A percentile compares a stretch with the other conserved stretches of the same genome.
Conservation (phyloP, 371 early-diverging fungal genomes). For the Fennellomyces sp. region DNA sequence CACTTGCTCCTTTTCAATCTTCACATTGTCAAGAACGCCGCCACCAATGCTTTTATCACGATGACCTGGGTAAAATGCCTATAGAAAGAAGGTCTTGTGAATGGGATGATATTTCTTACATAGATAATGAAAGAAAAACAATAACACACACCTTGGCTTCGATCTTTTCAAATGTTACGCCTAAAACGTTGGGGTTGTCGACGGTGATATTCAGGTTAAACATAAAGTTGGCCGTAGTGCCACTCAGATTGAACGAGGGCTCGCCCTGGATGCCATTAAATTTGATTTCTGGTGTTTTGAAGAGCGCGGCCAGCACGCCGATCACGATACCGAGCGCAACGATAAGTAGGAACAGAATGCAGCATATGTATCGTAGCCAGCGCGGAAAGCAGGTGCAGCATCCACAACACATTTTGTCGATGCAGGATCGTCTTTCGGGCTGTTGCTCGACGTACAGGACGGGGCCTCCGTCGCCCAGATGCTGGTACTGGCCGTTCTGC, state of each 20-base stretch:
- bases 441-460: slow-evolving; percentile 4
- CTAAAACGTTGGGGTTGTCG: slow-evolving; percentile 56
- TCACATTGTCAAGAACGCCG: slow-evolving; percentile 42
- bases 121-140: not conserved
- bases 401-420: slow-evolving; percentile 49
- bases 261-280: slow-evolving; percentile 36
- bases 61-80: slow-evolving; percentile 62
- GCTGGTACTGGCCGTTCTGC: slow-evolving; percentile 11
- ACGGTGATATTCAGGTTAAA: slow-evolving; percentile 46
- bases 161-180: slow-evolving; percentile 56
- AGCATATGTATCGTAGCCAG: slow-evolving; percentile 48
- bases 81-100: slow-evolving; percentile 1
- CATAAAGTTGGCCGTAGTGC: slow-evolving; percentile 23
- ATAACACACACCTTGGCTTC: slow-evolving; percentile 49
- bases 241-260: slow-evolving; percentile 28
- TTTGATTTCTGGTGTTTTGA: slow-evolving; percentile 42
- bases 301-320: slow-evolving; percentile 46
- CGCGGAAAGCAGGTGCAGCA: slow-evolving; percentile 54
- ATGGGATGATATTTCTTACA: not conserved
- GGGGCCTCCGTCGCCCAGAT: slow-evolving; percentile 4
- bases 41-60: slow-evolving; percentile 49
- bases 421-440: slow-evolving; percentile 30
- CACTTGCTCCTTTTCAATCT: slow-evolving; percentile 42
- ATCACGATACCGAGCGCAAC: slow-evolving; percentile 37
- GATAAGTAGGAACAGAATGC: slow-evolving; percentile 40